These are phyloP conservation scores for Micromonas pusilla DNA, from an alignment of 139 green algal genomes.

Conservation along the genomic window DNA sequence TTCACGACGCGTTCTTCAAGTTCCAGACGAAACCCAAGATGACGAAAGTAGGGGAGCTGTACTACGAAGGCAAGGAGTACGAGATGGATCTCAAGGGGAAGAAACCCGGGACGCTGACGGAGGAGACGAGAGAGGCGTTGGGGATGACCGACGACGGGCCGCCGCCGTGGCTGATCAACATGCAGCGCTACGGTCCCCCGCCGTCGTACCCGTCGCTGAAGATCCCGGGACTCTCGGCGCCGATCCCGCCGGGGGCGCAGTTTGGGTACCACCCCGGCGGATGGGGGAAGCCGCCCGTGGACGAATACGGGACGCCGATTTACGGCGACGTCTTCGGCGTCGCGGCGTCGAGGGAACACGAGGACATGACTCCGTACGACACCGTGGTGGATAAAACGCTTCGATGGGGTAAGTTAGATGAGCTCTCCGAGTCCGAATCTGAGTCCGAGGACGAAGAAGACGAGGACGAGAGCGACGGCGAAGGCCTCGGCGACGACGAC, in stretches of 20 bases:
- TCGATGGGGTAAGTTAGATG: constrained; percentile 63
- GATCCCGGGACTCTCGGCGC: constrained; percentile 87
- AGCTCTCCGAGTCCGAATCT: constrained; percentile 45
- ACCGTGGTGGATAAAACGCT: constrained; percentile 54
- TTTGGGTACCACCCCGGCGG: constrained; percentile 86
- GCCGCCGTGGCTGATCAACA: constrained; percentile 26
- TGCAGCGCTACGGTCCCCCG: constrained; percentile 90
- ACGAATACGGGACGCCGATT: constrained; percentile 78
- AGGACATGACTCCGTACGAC: constrained; percentile 21
- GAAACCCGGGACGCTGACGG: constrained; percentile 41
- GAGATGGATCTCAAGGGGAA: constrained; percentile 34
- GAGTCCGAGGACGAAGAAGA: constrained; percentile 42
- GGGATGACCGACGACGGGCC: constrained; percentile 63
- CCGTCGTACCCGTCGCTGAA: constrained; percentile 86
- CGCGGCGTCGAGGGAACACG: neutral
- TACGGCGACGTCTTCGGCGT: constrained; percentile 95
- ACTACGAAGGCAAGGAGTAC: constrained; percentile 89
- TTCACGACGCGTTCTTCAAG: constrained; percentile 99
- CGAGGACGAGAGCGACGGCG: constrained; percentile 46
- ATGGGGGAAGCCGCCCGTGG: constrained; percentile 96
- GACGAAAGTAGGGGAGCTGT: constrained; percentile 77
- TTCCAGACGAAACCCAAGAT: constrained; percentile 90
- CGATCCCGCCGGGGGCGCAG: constrained; percentile 73
- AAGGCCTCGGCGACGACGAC: constrained; percentile 46
- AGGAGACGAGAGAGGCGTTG: constrained; percentile 69